These are phyloP conservation scores for Boletus eberwhitei DNA, from an alignment of 768 basidiomycete genomes.

Conservation along the genomic window DNA sequence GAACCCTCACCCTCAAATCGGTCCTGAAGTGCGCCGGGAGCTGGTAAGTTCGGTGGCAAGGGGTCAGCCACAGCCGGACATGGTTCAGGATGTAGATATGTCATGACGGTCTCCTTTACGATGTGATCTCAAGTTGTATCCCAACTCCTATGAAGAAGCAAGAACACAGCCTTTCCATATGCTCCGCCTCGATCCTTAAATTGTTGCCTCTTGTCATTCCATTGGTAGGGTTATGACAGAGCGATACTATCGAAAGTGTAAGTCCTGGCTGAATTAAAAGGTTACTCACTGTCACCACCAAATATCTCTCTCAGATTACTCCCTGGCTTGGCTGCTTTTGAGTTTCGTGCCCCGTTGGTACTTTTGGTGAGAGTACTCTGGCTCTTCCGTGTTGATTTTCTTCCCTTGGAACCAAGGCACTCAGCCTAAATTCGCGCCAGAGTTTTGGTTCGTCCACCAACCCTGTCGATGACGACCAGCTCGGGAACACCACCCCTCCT, in stretches of 20 bases:
- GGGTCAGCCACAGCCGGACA: constrained; percentile 69
- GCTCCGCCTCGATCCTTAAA: neutral
- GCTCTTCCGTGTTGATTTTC: neutral
- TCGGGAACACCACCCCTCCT: neutral
- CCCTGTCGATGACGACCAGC: neutral
- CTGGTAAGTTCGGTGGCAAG: constrained; percentile 82
- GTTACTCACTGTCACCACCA: neutral
- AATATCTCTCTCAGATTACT: neutral
- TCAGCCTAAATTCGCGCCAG: neutral
- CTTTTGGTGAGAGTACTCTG: neutral
- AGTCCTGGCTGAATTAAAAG: neutral
- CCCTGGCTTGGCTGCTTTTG: neutral
- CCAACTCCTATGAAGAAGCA: neutral
- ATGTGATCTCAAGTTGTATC: neutral
- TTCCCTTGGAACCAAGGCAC: neutral
- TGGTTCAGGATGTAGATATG: constrained; percentile 68
- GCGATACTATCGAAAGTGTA: neutral
- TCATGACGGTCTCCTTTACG: constrained; percentile 27
- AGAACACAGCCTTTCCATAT: neutral
- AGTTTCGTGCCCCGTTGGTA: no score
- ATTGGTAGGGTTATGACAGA: neutral
- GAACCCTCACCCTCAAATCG: constrained; percentile 83
- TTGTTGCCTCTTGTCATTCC: neutral
- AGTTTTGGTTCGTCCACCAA: neutral
- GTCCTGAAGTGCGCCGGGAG: constrained; percentile 87